These are phyloP conservation scores for Lanzia echinophila DNA, from an alignment of 2,329 filamentous ascomycete species.

Conservation along the genomic window DNA sequence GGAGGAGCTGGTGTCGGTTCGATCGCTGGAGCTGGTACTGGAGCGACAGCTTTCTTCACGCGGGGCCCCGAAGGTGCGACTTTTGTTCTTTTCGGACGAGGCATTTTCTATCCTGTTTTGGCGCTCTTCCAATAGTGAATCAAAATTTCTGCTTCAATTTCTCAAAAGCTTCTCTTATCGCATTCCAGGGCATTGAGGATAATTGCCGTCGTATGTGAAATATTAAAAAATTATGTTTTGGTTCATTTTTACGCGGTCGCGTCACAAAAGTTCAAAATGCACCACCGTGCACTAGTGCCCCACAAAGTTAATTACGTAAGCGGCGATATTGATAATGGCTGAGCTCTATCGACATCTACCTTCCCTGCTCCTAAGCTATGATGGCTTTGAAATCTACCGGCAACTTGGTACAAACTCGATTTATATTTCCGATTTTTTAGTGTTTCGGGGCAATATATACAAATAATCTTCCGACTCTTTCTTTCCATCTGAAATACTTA, in stretches of 20 bases:
- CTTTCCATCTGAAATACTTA: no score
- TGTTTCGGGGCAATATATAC: no score
- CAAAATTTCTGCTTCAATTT: background rate
- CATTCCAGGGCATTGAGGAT: background rate
- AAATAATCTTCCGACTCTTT: no score
- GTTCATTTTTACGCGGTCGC: background rate
- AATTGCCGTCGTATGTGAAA: background rate
- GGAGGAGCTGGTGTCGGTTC: constrained; percentile 4
- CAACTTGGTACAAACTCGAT: no score
- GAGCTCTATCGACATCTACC: no score
- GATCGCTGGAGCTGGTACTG: constrained; percentile 10
- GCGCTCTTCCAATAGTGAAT: background rate
- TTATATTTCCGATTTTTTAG: no score
- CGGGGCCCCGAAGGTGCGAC: constrained; percentile 26
- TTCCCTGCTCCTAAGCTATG: no score
- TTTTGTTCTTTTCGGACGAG: constrained; percentile 31
- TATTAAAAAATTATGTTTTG: background rate
- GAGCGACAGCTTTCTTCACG: constrained; percentile 13
- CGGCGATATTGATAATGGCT: no score
- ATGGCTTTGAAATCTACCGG: no score
- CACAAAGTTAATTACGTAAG: no score
- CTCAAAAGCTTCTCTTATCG: background rate
- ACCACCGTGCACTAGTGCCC: no score
- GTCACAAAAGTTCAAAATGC: background rate
- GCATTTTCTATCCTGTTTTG: constrained; percentile 20